Evolutionary conservation across 2,329 filamentous ascomycete genomes (phyloP).

Genomic region (Aspergillus arachidicola): DNA sequence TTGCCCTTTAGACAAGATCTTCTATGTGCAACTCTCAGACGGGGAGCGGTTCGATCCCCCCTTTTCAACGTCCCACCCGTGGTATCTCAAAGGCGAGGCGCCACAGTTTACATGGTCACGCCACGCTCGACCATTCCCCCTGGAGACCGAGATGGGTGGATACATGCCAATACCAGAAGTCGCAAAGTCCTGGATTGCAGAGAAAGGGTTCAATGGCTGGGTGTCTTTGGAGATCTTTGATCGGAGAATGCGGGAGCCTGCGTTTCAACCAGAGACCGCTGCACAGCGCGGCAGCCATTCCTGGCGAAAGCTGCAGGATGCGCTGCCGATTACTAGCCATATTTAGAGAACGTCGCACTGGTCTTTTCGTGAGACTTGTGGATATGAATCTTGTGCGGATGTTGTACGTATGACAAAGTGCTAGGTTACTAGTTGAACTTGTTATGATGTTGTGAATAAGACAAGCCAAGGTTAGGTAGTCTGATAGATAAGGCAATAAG

Average conservation of each 20-base stretch:
- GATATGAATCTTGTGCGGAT: too few relatives aligned
- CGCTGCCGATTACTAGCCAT: background rate
- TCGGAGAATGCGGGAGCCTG: constrained; percentile 27
- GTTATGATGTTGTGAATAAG: too few relatives aligned
- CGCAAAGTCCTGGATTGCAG: constrained; percentile 30
- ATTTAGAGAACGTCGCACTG: background rate
- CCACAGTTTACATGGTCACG: constrained; percentile 34
- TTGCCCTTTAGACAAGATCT: constrained; percentile 33
- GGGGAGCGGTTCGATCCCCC: constrained; percentile 36
- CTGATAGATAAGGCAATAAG: too few relatives aligned
- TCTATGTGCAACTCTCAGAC: constrained; percentile 42
- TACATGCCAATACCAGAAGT: constrained; percentile 34
- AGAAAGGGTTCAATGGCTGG: constrained; percentile 34
- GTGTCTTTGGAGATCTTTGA: constrained; percentile 39
- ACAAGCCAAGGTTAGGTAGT: too few relatives aligned
- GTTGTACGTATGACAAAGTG: too few relatives aligned
- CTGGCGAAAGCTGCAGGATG: constrained; percentile 22
- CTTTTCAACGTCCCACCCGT: constrained; percentile 32
- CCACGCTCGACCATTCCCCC: constrained; percentile 35
- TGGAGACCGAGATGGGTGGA: constrained; percentile 28
- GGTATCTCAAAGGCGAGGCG: constrained; percentile 32
- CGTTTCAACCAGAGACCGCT: constrained; percentile 17
- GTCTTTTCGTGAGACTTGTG: too few relatives aligned
- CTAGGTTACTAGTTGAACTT: too few relatives aligned
- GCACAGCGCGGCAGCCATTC: constrained; percentile 23